Evolutionary conservation across 2,329 filamentous ascomycete genomes (phyloP).

Genomic region (Botrytis deweyae): DNA sequence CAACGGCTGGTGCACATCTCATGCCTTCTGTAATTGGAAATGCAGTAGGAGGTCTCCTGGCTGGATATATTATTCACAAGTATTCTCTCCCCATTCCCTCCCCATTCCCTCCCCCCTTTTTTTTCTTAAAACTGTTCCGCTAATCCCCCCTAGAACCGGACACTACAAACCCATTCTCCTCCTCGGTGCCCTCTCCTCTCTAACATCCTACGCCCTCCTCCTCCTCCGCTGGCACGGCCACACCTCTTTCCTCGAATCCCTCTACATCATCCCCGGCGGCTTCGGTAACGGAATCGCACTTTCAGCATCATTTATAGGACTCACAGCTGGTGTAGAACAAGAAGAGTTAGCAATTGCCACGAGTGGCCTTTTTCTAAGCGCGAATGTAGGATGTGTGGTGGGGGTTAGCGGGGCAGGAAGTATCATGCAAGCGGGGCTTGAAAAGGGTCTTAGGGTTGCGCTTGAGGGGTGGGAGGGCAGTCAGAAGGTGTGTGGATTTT

Average conservation of each 20-base stretch:
- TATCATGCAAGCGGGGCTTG: slow-evolving; percentile 27
- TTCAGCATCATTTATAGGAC: slow-evolving; percentile 49
- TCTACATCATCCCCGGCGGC: slow-evolving; percentile 59
- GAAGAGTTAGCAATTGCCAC: slow-evolving; percentile 50
- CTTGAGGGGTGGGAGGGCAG: slow-evolving; percentile 23
- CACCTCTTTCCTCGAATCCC: slow-evolving; percentile 54
- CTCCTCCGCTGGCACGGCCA: slow-evolving; percentile 59
- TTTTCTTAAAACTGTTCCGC: no score
- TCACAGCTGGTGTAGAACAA: slow-evolving; percentile 48
- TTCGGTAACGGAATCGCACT: slow-evolving; percentile 50
- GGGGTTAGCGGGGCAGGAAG: slow-evolving; percentile 30
- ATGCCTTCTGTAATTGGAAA: slow-evolving; percentile 68
- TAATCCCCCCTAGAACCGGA: slow-evolving; percentile 46
- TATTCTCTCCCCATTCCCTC: not conserved
- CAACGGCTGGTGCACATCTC: slow-evolving; percentile 58
- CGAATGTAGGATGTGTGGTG: slow-evolving; percentile 29
- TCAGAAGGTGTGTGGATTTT: slow-evolving; percentile 12
- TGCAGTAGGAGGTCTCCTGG: slow-evolving; percentile 59
- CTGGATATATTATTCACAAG: slow-evolving; percentile 46
- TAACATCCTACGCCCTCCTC: slow-evolving; percentile 52
- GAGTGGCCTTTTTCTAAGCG: slow-evolving; percentile 48
- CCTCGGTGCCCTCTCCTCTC: slow-evolving; percentile 50
- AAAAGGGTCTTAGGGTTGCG: slow-evolving; percentile 24
- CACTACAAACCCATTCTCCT: slow-evolving; percentile 57
- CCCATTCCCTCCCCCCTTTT: no score